Evolutionary conservation across 805 yeast genomes (phyloP), one percentile per base, ranked within the genome.

Genomic region (Ogataea nonfermentans): DNA sequence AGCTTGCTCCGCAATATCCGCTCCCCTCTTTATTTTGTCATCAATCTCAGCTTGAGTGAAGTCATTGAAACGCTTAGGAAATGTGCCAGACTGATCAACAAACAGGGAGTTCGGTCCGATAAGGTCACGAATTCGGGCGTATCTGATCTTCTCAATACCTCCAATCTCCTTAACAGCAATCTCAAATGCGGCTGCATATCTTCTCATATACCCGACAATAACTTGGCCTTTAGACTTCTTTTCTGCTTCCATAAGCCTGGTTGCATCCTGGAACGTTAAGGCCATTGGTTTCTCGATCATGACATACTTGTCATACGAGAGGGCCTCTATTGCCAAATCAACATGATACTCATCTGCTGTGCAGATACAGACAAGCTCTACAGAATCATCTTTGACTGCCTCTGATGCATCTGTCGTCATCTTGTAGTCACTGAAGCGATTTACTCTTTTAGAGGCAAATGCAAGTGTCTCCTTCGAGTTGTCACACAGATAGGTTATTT

Each of bases 171-270:
- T 30, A 17, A 37, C 6, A 6, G 41, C 41, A 4, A 20, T 4
- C 7, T 37, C 41, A 19, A 37, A 37, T 10, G 38, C 41, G 5
- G 41, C 41, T 4, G 41, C 41, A 13, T 31, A 20, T 15, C 41
- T 16, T 15, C 41, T 17, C 41, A 37, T 37, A 35, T 37, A 37
- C 11, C 41, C 41, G n/a, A 37, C 38, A 9, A 15, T 11, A 9
- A 30, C 41, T 9, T 24, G 8, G 4, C 25, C 35, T 9, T 28
- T 29, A 6, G 40, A 35, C 23, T 49, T 49, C 26, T 38, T 37
- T 23, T 35, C 32, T 3, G 56, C 56, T 3, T 12, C 32, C 7
- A 15, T 13, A 7, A 34, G 7, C 35, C 11, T 4, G 11, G 15
- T 16, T 15, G 35, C 35, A 19, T 31, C 35, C 25, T 31, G 13